phyloP scores from a whole-genome alignment of 169 alveolate species.

The Plasmodium blacklocki region DNA sequence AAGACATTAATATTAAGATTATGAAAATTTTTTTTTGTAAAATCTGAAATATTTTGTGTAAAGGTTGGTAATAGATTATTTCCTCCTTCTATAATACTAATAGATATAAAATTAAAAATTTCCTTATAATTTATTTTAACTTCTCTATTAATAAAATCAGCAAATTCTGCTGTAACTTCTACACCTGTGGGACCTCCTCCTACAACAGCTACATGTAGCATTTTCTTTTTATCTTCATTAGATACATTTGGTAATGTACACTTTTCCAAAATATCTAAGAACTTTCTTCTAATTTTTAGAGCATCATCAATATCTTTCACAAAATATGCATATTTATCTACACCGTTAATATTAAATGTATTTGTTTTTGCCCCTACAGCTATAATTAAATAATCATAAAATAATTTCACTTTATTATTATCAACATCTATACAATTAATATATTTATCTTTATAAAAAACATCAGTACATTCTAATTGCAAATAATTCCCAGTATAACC shows the following conservation, averaged over 20 bases:
- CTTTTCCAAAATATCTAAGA: constrained; percentile 74
- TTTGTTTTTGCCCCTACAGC: constrained; percentile 86
- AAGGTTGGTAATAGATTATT: constrained; percentile 81
- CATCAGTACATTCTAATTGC: constrained; percentile 77
- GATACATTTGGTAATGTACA: constrained; percentile 73
- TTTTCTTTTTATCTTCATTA: constrained; percentile 62
- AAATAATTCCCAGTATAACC: constrained; percentile 32
- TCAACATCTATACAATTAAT: constrained; percentile 34
- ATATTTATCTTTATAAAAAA: constrained; percentile 18
- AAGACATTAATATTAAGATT: constrained; percentile 76
- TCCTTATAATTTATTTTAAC: constrained; percentile 42
- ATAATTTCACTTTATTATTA: constrained; percentile 43
- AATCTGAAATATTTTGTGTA: constrained; percentile 77
- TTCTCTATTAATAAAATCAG: constrained; percentile 78
- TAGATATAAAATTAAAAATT: constrained; percentile 77
- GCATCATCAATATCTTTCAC: constrained; percentile 85
- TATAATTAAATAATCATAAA: constrained; percentile 81
- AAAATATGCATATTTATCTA: constrained; percentile 82
- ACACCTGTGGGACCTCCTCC: constrained; percentile 90
- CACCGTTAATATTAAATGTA: constrained; percentile 84
- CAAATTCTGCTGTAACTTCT: constrained; percentile 84
- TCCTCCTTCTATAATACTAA: constrained; percentile 85
- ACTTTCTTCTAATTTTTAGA: constrained; percentile 67
- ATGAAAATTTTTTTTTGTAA: constrained; percentile 62
- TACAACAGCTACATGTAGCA: constrained; percentile 81